Evolutionary conservation across 139 green algal species (phyloP), one percentile per base, ranked within the genome.

Genomic region (Chlorella vulgaris): DNA sequence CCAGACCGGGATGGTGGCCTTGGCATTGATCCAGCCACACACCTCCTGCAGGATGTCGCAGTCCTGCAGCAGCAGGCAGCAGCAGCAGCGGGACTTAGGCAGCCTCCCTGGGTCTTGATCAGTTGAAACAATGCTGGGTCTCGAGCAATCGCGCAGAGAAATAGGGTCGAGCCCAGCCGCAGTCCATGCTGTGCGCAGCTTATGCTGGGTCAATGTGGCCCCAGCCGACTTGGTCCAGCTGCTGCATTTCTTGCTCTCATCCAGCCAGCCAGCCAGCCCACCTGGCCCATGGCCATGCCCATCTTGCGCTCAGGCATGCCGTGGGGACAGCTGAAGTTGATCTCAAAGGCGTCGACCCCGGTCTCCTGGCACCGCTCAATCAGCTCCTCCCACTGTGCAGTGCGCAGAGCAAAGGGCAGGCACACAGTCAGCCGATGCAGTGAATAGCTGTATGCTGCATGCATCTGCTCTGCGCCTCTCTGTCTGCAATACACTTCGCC

Each of bases 301-400:
- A 97, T 96, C 74, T 87, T 89, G 77, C 94, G 90, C 88, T 98
- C 94, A n/a, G 93, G 93, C 94, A 99, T 95, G 68, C 96, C 91
- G 80, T 99, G 96, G 1, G 96, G 96, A 87, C 96, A 99, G 69
- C 77, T 58, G 87, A 99, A 98, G 89, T 99, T 99, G 88, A 99
- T 94, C 78, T 99, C 96, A 84, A 99, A 97, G 4, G 89, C 95
- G 81, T 99, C 96, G 47, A 99, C 96, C 0, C 95, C 95, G 0
- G 90, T 81, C 35, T 93, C 95, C 85, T 99, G 90, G 75, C 89
- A 96, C 47, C 93, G 82, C 36, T 87, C 92, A 38, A 99, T 94
- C 66, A 99, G 91, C 86, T 99, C 94, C 81, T 97, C 92, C 96
- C 96, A 99, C 7, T 78, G 71, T 7, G 43, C 21, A 28, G 3